These are phyloP conservation scores for Yarrowia osloensis DNA, from an alignment of 805 yeast species.

Conservation along the genomic window DNA sequence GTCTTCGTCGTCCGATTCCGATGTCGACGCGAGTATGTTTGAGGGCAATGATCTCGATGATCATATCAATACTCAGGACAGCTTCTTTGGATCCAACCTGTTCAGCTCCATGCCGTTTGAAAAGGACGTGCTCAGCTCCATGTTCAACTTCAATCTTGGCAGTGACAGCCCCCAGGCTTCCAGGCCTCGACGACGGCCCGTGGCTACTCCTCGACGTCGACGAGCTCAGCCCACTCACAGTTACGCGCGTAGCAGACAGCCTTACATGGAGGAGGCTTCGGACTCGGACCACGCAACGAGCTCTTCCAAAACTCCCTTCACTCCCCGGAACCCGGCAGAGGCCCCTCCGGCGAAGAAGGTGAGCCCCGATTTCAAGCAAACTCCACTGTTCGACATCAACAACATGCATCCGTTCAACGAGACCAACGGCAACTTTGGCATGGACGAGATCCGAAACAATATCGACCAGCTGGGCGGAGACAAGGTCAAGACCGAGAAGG, in stretches of 20 bases:
- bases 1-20: background rate
- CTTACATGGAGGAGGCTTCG: background rate
- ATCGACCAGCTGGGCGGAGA: slow-evolving; percentile 28
- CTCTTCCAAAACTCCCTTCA: background rate
- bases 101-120: background rate
- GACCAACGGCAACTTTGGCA: slow-evolving; percentile 39
- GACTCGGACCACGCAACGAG: background rate
- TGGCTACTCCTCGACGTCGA: background rate
- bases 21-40: background rate
- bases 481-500: background rate
- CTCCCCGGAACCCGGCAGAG: background rate
- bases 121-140: background rate
- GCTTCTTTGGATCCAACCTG: background rate
- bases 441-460: slow-evolving; percentile 36
- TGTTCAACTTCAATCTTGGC: slow-evolving; percentile 6
- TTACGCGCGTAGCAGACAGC: background rate
- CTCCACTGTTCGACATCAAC: slow-evolving; percentile 29
- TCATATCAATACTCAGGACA: background rate
- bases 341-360: background rate
- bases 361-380: background rate
- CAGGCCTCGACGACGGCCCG: background rate
- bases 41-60: background rate
- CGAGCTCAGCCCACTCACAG: background rate
- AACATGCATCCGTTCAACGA: slow-evolving; percentile 40
- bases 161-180: background rate